Evolutionary conservation across 192 early-diverging fungal species (phyloP).

Genomic region (Glomus cerebriforme): DNA sequence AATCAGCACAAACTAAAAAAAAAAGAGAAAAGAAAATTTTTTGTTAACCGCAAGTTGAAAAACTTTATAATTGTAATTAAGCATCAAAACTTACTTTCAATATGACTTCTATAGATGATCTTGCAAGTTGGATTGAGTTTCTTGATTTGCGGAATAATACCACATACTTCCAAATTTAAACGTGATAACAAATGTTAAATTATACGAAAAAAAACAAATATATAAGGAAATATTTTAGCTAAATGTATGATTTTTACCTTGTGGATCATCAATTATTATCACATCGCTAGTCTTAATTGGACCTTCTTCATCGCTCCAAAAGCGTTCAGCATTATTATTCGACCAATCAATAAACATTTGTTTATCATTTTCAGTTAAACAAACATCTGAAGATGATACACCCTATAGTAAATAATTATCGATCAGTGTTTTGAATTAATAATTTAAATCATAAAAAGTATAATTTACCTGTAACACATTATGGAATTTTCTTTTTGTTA

Average conservation of each 20-base stretch:
- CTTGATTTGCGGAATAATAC: constrained; percentile 79
- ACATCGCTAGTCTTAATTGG: constrained; percentile 73
- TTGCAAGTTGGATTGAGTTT: constrained; percentile 65
- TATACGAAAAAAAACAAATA: neutral
- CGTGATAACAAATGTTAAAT: neutral
- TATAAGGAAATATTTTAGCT: neutral
- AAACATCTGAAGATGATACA: constrained; percentile 53
- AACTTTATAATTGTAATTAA: neutral
- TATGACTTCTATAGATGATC: constrained; percentile 83
- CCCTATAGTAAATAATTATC: constrained; percentile 44
- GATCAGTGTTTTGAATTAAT: no score
- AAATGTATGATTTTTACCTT: constrained; percentile 42
- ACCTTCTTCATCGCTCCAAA: constrained; percentile 70
- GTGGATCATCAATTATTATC: constrained; percentile 87
- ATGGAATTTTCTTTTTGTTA: constrained; percentile 88
- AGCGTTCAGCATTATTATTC: constrained; percentile 69
- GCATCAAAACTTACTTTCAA: constrained; percentile 52
- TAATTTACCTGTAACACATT: constrained; percentile 68
- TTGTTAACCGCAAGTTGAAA: no score
- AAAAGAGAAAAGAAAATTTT: no score
- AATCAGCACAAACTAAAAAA: constrained; percentile 62
- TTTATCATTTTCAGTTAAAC: constrained; percentile 68
- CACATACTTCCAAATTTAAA: constrained; percentile 49
- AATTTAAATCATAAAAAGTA: no score
- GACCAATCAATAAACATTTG: constrained; percentile 62